Evolutionary conservation across 2,329 filamentous ascomycete species (phyloP).

Genomic region (Hypocrella siamensis): DNA sequence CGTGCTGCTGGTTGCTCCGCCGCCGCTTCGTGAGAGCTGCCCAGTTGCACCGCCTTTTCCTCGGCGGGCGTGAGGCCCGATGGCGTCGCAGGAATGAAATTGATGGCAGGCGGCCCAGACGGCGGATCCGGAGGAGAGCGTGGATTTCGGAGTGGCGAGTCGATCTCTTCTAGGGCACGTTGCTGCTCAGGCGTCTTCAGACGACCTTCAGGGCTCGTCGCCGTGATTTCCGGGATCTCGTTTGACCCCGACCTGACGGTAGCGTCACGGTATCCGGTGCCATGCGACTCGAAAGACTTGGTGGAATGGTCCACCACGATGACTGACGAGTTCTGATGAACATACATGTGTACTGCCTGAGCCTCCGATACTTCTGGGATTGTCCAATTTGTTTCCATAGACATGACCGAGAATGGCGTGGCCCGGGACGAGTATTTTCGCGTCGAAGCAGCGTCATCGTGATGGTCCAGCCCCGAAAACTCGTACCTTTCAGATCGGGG

Average conservation of each 20-base stretch:
- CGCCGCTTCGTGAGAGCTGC: conserved; percentile 35
- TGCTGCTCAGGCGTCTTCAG: conserved; percentile 34
- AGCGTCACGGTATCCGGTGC: conserved; percentile 13
- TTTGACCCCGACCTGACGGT: conserved; percentile 8
- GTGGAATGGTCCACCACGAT: conserved; percentile 42
- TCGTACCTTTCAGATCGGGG: conserved; percentile 6
- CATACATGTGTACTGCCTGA: conserved; percentile 43
- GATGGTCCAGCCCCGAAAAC: conserved; percentile 28
- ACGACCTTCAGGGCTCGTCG: conserved; percentile 21
- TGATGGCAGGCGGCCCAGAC: conserved; percentile 24
- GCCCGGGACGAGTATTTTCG: conserved; percentile 38
- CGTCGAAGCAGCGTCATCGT: conserved; percentile 36
- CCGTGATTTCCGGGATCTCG: conserved; percentile 20
- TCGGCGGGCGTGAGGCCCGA: conserved; percentile 39
- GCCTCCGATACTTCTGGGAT: conserved; percentile 48
- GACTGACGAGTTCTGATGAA: conserved; percentile 49
- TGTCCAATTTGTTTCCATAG: conserved; percentile 46
- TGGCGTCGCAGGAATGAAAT: conserved; percentile 48
- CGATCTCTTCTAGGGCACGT: conserved; percentile 35
- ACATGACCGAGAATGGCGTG: conserved; percentile 46
- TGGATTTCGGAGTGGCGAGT: conserved; percentile 47
- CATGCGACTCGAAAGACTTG: conserved; percentile 30
- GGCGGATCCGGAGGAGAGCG: conserved; percentile 41
- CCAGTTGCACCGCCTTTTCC: conserved; percentile 35
- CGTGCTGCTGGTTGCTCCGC: conserved; percentile 28